phyloP scores from a whole-genome alignment of 139 green algal species.

The Astrephomene gubernaculifera region DNA sequence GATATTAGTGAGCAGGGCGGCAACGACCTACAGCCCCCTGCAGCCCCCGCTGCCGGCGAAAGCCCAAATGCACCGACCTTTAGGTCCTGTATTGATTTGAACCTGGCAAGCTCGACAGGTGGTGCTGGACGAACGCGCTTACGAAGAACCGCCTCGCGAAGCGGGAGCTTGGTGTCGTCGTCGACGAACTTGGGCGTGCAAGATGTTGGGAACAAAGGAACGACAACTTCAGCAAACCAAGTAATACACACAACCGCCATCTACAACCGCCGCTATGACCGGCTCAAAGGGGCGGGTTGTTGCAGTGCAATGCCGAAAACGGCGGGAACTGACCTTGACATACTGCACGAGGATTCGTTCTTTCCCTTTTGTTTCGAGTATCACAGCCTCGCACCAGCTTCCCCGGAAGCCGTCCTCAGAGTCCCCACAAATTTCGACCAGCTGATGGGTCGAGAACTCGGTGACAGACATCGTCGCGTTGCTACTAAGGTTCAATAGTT shows the following conservation, averaged over 20 bases:
- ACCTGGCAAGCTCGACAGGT: background rate
- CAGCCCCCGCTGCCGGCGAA: background rate
- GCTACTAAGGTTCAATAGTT: no score
- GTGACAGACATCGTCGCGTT: no score
- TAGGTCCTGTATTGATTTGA: conserved; percentile 2
- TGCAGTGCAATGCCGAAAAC: background rate
- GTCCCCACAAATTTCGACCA: background rate
- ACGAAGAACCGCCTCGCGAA: background rate
- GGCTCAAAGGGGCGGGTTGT: no score
- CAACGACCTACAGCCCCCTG: background rate
- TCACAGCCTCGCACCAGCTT: background rate
- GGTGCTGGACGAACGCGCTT: background rate
- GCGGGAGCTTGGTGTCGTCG: background rate
- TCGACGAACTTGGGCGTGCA: background rate
- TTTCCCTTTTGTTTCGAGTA: background rate
- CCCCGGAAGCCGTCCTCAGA: background rate
- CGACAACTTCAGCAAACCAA: no score
- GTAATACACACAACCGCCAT: no score
- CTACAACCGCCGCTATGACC: background rate
- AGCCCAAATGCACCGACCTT: conserved; percentile 4
- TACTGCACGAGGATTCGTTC: background rate
- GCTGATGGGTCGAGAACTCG: no score
- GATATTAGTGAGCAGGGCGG: no score
- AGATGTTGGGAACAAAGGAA: no score
- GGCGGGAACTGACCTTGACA: background rate